These are phyloP conservation scores for Yarrowia bubula DNA, from an alignment of 805 yeast genomes.

Conservation along the genomic window DNA sequence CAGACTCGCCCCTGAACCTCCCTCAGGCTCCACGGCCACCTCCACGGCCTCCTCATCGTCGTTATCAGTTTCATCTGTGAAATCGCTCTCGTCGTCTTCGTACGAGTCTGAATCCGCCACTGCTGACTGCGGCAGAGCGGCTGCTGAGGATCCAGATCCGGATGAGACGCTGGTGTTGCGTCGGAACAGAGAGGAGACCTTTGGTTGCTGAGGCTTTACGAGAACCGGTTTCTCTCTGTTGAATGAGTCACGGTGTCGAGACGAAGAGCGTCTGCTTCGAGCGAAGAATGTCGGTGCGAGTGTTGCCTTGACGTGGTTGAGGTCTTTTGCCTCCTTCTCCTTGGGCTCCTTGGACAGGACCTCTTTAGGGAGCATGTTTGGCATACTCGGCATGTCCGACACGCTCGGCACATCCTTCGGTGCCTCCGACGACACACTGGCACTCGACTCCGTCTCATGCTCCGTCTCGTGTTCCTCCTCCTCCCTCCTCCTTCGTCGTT, in stretches of 20 bases:
- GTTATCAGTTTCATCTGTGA: slow-evolving; percentile 15
- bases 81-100: slow-evolving; percentile 17
- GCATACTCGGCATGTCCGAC: too few species aligned
- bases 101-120: slow-evolving; percentile 11
- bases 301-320: neutral
- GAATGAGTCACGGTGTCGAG: slow-evolving; percentile 16
- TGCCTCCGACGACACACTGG: neutral
- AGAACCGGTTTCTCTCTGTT: slow-evolving; percentile 8
- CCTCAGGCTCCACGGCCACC: neutral
- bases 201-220: neutral
- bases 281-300: slow-evolving; percentile 4
- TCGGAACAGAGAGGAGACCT: slow-evolving; percentile 7
- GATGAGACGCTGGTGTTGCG: slow-evolving; percentile 11
- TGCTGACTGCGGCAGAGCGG: neutral
- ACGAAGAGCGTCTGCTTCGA: neutral
- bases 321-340: neutral
- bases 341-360: neutral
- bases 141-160: neutral
- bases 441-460: neutral
- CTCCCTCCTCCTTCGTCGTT: slow-evolving; percentile 15
- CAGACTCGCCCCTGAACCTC: neutral
- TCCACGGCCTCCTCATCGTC: slow-evolving; percentile 10
- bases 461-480: neutral
- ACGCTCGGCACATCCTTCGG: neutral
- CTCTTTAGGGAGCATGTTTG: slow-evolving; percentile 11